phyloP scores from a whole-genome alignment of 1,284 basidiomycete genomes.

The Gymnopus androsaceus region DNA sequence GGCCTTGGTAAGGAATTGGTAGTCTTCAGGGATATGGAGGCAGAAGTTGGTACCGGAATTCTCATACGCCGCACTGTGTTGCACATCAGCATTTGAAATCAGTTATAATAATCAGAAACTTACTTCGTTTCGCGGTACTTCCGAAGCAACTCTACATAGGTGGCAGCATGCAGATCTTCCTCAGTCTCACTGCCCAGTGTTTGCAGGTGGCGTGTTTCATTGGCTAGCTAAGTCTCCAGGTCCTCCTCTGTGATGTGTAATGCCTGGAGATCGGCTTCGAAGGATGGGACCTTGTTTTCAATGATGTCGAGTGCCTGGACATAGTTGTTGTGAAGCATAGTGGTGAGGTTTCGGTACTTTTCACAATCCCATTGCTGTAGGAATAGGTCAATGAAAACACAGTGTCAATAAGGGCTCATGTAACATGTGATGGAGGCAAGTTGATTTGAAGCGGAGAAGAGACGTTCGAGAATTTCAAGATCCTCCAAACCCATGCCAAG shows the following conservation, averaged over 20 bases:
- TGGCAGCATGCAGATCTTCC: constrained; percentile 21
- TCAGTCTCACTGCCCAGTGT: constrained; percentile 24
- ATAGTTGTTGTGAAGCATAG: background rate
- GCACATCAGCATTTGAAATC: background rate
- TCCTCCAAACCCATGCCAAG: constrained; percentile 37
- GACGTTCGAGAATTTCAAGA: constrained; percentile 32
- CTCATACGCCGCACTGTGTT: background rate
- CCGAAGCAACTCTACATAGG: constrained; percentile 25
- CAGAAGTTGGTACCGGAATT: background rate
- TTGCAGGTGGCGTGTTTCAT: constrained; percentile 24
- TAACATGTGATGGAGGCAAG: constrained; percentile 27
- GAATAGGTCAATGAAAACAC: constrained; percentile 25
- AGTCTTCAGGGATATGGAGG: constrained; percentile 2
- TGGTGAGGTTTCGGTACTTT: constrained; percentile 20
- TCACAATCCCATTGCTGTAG: too few species aligned
- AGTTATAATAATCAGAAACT: constrained; percentile 9
- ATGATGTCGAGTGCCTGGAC: background rate
- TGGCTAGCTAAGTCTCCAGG: constrained; percentile 18
- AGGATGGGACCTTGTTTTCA: background rate
- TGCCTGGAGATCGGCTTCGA: background rate
- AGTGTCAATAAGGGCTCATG: constrained; percentile 28
- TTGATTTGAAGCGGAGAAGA: constrained; percentile 33
- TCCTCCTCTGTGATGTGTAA: constrained; percentile 5
- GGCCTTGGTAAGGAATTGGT: background rate
- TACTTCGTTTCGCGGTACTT: constrained; percentile 19